Evolutionary conservation across 495 filamentous ascomycete genomes (phyloP), one percentile per base, ranked within the genome.

Genomic region (Ramalina intermedia): DNA sequence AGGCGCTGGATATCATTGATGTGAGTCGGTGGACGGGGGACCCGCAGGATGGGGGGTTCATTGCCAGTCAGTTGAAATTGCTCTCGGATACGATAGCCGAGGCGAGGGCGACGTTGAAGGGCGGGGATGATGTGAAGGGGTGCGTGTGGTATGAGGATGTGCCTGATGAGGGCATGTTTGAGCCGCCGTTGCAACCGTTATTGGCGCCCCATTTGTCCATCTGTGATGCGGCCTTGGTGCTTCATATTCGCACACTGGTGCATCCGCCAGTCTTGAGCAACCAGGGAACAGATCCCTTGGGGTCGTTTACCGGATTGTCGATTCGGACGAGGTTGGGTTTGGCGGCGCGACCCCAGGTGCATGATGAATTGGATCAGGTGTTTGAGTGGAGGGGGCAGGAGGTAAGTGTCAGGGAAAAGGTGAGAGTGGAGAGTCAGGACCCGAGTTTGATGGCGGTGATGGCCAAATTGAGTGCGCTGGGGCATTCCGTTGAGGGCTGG

Each of bases 401-500:
- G 41, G 89, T 96, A 0, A 78, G 73, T 39, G 93, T 98, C 17
- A 79, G 75, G 53, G 91, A 96, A 57, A 94, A 95, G 63, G 76
- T 98, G 9, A 74, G 79, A 26, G 85, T 96, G 6, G 91, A 95
- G 67, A 89, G 79, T 49, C 85, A 88, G 48, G 91, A 98, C 60
- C 93, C 91, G 27, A 86, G 80, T 59, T 55, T 98, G 53, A 76
- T 98, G 66, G 78, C 82, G n/a, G 70, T 89, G 14, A 81, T 85
- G 68, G 83, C 87, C 4, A 98, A 98, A 66, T 63, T 98, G 64
- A 80, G 73, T 24, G 86, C 85, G 18, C 61, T 96, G 48, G 82
- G 87, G 45, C 79, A 89, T 58, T 76, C 76, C 47, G 70, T 96
- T 9, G 69, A 63, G 47, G 66, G 81, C 48, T 80, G 79, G 58